Evolutionary conservation across 495 filamentous ascomycete genomes (phyloP).

Genomic region (Penicillium lividum): DNA sequence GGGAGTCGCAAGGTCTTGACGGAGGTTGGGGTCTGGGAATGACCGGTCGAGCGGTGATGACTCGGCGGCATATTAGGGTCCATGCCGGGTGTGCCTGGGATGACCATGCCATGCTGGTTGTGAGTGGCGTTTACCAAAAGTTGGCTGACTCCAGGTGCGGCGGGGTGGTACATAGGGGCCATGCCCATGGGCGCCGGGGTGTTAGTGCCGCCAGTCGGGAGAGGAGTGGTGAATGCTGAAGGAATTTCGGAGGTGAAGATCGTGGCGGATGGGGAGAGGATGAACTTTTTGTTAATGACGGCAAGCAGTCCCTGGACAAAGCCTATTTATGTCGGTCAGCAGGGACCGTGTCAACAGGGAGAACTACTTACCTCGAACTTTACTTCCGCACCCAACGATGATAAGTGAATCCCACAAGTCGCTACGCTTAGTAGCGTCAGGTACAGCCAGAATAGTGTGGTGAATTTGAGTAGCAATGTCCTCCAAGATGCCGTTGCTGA

Average conservation of each 20-base stretch:
- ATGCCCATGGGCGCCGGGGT: constrained; percentile 71
- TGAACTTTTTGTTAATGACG: constrained; percentile 76
- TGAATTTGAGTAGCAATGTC: constrained; percentile 81
- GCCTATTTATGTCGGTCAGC: constrained; percentile 36
- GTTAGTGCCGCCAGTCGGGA: constrained; percentile 87
- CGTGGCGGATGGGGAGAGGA: constrained; percentile 88
- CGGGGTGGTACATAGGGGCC: constrained; percentile 43
- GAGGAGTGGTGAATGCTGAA: constrained; percentile 84
- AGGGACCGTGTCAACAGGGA: neutral
- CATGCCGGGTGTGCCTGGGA: constrained; percentile 42
- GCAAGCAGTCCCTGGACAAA: constrained; percentile 85
- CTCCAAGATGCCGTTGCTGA: constrained; percentile 69
- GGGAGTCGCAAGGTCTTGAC: constrained; percentile 79
- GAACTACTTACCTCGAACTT: constrained; percentile 63
- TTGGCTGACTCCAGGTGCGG: constrained; percentile 75
- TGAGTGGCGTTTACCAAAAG: constrained; percentile 90
- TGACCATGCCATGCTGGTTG: constrained; percentile 51
- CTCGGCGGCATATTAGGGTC: constrained; percentile 27
- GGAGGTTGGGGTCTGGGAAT: constrained; percentile 84
- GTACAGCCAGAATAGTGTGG: constrained; percentile 73
- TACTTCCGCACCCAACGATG: constrained; percentile 85
- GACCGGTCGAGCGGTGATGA: constrained; percentile 65
- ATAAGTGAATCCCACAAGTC: constrained; percentile 88
- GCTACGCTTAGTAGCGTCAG: constrained; percentile 74
- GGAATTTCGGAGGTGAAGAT: constrained; percentile 97